Percentiles rank a stretch among this genome's conserved stretches.
These are phyloP conservation scores for Cyclotella kingstonii DNA, from an alignment of 108 stramenopile species.

Conservation along the genomic window DNA sequence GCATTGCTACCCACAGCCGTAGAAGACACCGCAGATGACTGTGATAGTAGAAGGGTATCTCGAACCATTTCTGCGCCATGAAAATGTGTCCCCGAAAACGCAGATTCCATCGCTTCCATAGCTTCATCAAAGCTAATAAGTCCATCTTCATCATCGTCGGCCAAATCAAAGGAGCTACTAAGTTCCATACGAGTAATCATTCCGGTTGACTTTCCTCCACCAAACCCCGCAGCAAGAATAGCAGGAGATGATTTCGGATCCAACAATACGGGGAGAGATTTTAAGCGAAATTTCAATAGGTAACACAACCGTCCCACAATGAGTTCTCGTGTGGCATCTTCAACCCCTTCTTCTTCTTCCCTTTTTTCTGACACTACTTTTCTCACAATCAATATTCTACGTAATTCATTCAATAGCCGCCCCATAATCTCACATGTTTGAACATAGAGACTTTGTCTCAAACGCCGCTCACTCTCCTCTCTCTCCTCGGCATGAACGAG, in stretches of 20 bases:
- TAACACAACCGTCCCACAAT: constrained; percentile 85
- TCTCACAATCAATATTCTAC: constrained; percentile 57
- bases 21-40: constrained; percentile 17
- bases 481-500: constrained; percentile 89
- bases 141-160: constrained; percentile 87
- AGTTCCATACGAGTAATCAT: constrained; percentile 83
- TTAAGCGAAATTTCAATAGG: constrained; percentile 80
- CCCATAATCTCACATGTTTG: constrained; percentile 92
- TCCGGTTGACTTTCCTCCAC: constrained; percentile 46
- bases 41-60: constrained; percentile 67
- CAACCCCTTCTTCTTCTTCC: constrained; percentile 19
- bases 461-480: constrained; percentile 77
- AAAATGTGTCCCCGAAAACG: constrained; percentile 86
- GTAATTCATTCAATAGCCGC: constrained; percentile 76
- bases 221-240: constrained; percentile 39
- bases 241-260: constrained; percentile 80
- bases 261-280: constrained; percentile 70
- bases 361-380: not conserved
- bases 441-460: constrained; percentile 82
- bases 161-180: constrained; percentile 80
- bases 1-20: constrained; percentile 7
- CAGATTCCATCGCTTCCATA: constrained; percentile 84
- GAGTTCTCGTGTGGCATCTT: constrained; percentile 66
- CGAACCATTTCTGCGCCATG: constrained; percentile 88
- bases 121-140: constrained; percentile 85